Percentiles rank a stretch among this genome's conserved stretches.
phyloP scores from a whole-genome alignment of 352 stramenopile species.

The Pythium utonaiense region DNA sequence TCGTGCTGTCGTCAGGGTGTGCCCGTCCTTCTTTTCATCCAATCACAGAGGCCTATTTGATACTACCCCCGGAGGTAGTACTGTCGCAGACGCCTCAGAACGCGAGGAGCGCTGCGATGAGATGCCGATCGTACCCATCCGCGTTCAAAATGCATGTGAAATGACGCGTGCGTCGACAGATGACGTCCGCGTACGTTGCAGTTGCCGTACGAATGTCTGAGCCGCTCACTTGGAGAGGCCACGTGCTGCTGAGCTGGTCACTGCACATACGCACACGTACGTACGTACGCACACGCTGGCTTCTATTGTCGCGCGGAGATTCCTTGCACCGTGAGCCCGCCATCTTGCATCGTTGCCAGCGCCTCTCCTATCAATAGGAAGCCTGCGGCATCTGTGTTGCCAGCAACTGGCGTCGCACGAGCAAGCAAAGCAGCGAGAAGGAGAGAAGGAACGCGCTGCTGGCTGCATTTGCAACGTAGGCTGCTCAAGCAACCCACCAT shows the following conservation, averaged over 20 bases:
- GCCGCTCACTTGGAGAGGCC: neutral
- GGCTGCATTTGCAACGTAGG: too few species aligned
- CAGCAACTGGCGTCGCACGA: neutral
- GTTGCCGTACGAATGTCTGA: constrained; percentile 2
- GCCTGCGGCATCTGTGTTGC: constrained; percentile 10
- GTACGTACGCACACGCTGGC: too few species aligned
- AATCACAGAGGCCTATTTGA: neutral
- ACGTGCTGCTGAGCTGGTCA: neutral
- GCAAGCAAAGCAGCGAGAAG: neutral
- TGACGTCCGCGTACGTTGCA: constrained; percentile 10
- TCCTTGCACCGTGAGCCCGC: neutral
- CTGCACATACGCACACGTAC: too few species aligned
- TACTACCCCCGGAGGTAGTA: constrained; percentile 10
- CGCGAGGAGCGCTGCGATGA: constrained; percentile 18
- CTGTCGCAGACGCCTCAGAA: constrained; percentile 16
- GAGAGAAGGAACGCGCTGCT: neutral
- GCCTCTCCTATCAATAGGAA: constrained; percentile 21
- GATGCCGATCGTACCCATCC: constrained; percentile 17
- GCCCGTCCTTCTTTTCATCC: constrained; percentile 9
- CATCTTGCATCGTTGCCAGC: neutral
- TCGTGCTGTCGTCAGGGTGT: constrained; percentile 17
- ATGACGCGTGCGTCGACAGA: constrained; percentile 19
- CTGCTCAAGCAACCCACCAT: neutral
- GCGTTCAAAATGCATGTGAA: neutral
- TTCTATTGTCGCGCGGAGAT: neutral